phyloP scores from a whole-genome alignment of 2,329 filamentous ascomycete genomes.

The Graphilbum sp. region DNA sequence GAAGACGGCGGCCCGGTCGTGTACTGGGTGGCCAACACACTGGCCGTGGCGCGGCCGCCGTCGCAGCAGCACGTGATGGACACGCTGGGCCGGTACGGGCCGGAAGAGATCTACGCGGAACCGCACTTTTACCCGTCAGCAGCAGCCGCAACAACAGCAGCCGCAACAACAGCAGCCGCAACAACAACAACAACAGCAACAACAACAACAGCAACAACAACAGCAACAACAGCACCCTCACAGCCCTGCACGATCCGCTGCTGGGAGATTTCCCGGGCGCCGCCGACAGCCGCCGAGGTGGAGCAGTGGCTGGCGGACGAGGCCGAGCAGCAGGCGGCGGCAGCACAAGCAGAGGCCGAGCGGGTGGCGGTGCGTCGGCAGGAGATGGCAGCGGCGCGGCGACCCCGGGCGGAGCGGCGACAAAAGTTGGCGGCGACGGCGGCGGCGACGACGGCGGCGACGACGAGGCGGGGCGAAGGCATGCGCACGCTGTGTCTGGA shows the following conservation, averaged over 20 bases:
- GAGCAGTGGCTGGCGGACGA: constrained; percentile 41
- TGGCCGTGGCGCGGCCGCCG: constrained; percentile 1
- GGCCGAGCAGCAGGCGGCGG: constrained; percentile 16
- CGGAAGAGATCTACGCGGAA: constrained; percentile 64
- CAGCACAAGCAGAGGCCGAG: constrained; percentile 3
- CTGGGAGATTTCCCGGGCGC: constrained; percentile 62
- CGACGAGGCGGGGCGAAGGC: too few species aligned
- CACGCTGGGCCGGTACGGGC: constrained; percentile 14
- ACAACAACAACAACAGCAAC: too few species aligned
- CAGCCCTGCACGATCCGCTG: not conserved
- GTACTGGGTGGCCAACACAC: not conserved
- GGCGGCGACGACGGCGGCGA: too few species aligned
- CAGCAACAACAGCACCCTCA: too few species aligned
- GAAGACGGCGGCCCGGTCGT: not conserved
- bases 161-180: too few species aligned
- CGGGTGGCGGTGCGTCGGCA: not conserved
- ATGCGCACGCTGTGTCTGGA: constrained; percentile 97
- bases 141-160: too few species aligned
- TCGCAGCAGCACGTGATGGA: not conserved
- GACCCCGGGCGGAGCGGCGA: not conserved
- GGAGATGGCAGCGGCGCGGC: not conserved
- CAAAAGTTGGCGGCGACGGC: not conserved
- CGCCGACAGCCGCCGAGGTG: constrained; percentile 58
- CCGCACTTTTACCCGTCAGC: too few species aligned
- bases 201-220: too few species aligned